A percentile compares a stretch with the other conserved stretches of the same genome.
These are phyloP conservation scores for Bondarzewia mesenterica DNA, from an alignment of 1,284 basidiomycete genomes.

Conservation along the genomic window DNA sequence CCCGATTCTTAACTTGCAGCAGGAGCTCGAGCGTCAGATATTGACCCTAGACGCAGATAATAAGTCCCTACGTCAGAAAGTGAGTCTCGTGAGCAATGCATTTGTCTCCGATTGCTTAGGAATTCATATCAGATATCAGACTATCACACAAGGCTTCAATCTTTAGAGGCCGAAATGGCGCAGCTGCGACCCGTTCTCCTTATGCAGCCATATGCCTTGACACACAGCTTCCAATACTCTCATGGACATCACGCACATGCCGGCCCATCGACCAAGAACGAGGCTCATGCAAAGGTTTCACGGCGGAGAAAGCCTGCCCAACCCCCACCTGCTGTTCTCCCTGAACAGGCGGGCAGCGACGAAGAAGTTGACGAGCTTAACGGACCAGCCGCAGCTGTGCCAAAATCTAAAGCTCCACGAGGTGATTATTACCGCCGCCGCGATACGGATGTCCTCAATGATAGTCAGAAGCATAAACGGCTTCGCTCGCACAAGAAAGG, in stretches of 20 bases:
- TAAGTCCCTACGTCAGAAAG: slow-evolving; percentile 45
- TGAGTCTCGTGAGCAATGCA: slow-evolving; percentile 18
- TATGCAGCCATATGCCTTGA: slow-evolving; percentile 35
- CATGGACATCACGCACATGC: slow-evolving; percentile 4
- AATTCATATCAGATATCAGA: slow-evolving; percentile 32
- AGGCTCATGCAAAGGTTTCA: slow-evolving; percentile 7
- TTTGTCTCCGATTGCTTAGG: slow-evolving; percentile 1
- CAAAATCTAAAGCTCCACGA: slow-evolving; percentile 10
- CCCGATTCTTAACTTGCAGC: slow-evolving; percentile 1
- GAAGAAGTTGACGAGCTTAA: slow-evolving; percentile 11
- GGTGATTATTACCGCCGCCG: slow-evolving; percentile 16
- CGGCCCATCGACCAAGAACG: slow-evolving; percentile 2
- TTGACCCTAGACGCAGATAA: slow-evolving; percentile 44
- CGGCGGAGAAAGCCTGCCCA: slow-evolving; percentile 9
- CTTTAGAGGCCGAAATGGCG: slow-evolving; percentile 43
- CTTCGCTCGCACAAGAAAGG: slow-evolving; percentile 9
- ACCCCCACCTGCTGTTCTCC: slow-evolving; percentile 1
- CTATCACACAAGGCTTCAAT: slow-evolving; percentile 31
- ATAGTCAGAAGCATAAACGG: slow-evolving; percentile 8
- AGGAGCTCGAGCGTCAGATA: slow-evolving; percentile 47
- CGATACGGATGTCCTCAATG: slow-evolving; percentile 9
- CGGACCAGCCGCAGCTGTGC: slow-evolving; percentile 3
- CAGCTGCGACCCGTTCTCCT: slow-evolving; percentile 50
- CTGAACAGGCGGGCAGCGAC: slow-evolving; percentile 13
- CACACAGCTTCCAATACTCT: slow-evolving; percentile 15